Evolutionary conservation across 805 yeast species (phyloP).

Genomic region (Pichia deserticola): DNA sequence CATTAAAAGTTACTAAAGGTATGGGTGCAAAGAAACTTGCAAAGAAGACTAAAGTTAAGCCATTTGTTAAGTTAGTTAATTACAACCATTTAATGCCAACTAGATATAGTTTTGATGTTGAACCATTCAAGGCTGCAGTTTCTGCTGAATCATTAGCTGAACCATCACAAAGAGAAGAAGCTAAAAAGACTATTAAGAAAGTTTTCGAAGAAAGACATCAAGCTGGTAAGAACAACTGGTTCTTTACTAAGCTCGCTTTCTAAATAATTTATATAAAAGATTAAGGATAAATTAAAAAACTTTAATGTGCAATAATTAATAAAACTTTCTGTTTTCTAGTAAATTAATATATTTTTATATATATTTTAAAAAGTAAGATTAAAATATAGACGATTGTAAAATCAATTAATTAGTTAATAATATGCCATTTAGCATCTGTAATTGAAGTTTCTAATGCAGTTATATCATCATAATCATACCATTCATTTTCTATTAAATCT

Average conservation of each 20-base stretch:
- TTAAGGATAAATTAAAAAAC: conserved; percentile 8
- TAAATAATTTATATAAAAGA: conserved; percentile 17
- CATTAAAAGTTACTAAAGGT: conserved; percentile 91
- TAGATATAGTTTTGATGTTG: conserved; percentile 97
- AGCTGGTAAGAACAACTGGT: conserved; percentile 99
- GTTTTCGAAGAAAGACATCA: conserved; percentile 99
- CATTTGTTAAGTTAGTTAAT: conserved; percentile 98
- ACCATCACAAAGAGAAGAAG: conserved; percentile 98
- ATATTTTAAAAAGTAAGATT: background rate
- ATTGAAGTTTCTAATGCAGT: conserved; percentile 75
- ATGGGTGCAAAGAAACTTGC: conserved; percentile 95
- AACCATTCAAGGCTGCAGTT: conserved; percentile 84
- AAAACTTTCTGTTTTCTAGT: conserved; percentile 7
- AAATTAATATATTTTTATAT: background rate
- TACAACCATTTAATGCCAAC: conserved; percentile 99
- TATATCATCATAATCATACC: conserved; percentile 93
- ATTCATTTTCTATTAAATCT: conserved; percentile 73
- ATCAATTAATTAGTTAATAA: too few relatives aligned
- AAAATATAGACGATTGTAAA: background rate
- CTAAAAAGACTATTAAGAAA: conserved; percentile 97
- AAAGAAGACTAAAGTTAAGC: conserved; percentile 97
- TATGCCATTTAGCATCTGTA: conserved; percentile 56
- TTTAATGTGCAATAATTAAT: conserved; percentile 9
- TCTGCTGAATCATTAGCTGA: conserved; percentile 91
- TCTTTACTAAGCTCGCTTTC: conserved; percentile 76